Conservation (phyloP, 2,329 filamentous ascomycete species). For the Sporothrix brunneoviolacea region DNA sequence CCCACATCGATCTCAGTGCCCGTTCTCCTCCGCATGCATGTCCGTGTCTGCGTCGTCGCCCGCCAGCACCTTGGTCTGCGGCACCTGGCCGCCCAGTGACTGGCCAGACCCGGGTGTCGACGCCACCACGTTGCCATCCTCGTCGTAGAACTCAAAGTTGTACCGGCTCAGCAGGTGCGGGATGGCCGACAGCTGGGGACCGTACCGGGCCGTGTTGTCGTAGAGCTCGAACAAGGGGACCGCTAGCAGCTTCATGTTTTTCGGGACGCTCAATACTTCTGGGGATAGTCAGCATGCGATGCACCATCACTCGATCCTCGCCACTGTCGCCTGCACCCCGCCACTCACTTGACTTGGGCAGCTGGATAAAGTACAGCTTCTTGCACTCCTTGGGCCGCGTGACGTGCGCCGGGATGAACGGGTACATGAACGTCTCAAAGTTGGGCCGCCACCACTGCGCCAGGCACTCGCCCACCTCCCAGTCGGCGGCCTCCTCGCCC, state of each 20-base stretch:
- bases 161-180: slow-evolving; percentile 91
- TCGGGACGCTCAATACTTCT: slow-evolving; percentile 94
- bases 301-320: slow-evolving; percentile 21
- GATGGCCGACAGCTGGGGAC: slow-evolving; percentile 91
- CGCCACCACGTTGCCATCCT: slow-evolving; percentile 80
- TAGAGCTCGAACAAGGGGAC: slow-evolving; percentile 97
- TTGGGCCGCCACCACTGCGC: slow-evolving; percentile 99
- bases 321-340: not conserved
- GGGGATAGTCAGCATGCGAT: slow-evolving; percentile 13
- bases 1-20: slow-evolving; percentile 22
- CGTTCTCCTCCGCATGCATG: slow-evolving; percentile 43
- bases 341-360: slow-evolving; percentile 76
- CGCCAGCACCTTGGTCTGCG: slow-evolving; percentile 60
- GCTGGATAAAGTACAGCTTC: slow-evolving; percentile 95
- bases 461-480: slow-evolving; percentile 89
- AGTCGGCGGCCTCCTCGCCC: slow-evolving; percentile 77
- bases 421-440: slow-evolving; percentile 99
- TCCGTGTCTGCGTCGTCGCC: slow-evolving; percentile 57
- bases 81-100: slow-evolving; percentile 46
- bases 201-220: slow-evolving; percentile 92
- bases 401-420: slow-evolving; percentile 92
- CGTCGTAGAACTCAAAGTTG: slow-evolving; percentile 96
- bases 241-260: slow-evolving; percentile 98
- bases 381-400: slow-evolving; percentile 98
- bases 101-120: slow-evolving; percentile 66